A percentile compares a stretch with the other conserved stretches of the same genome.
phyloP scores from a whole-genome alignment of 2,329 filamentous ascomycete species.

The Aurifilum marmelostoma region DNA sequence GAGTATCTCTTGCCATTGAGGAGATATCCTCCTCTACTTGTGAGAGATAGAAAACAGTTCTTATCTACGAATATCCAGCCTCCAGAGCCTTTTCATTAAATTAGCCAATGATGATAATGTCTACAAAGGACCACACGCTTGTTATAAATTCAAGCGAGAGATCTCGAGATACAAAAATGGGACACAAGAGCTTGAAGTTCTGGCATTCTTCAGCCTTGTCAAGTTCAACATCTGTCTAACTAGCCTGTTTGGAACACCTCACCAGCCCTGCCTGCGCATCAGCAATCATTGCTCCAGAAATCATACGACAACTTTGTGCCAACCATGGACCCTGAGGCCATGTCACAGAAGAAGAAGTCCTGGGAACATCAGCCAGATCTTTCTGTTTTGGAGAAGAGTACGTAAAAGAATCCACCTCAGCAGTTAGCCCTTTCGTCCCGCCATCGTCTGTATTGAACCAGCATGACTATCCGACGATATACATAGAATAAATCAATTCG shows the following conservation, averaged over 20 bases:
- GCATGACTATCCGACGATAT: too few relatives aligned
- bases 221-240: background rate
- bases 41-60: background rate
- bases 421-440: too few relatives aligned
- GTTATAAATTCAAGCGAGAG: background rate
- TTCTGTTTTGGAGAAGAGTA: slow-evolving; percentile 21
- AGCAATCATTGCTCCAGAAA: background rate
- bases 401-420: slow-evolving; percentile 34
- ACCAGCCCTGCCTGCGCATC: background rate
- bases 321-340: background rate
- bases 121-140: too few relatives aligned
- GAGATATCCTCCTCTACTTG: background rate
- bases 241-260: background rate
- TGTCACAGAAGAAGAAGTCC: background rate
- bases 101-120: background rate
- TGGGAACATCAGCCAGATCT: slow-evolving; percentile 11
- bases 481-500: too few relatives aligned
- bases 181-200: background rate
- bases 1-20: background rate
- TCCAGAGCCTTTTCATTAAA: background rate
- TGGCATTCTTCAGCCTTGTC: background rate
- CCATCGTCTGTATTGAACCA: too few relatives aligned
- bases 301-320: background rate
- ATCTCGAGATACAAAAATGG: background rate
- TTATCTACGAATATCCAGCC: background rate